phyloP scores from a whole-genome alignment of 208 protist species.

The Trypanosoma vivax region DNA sequence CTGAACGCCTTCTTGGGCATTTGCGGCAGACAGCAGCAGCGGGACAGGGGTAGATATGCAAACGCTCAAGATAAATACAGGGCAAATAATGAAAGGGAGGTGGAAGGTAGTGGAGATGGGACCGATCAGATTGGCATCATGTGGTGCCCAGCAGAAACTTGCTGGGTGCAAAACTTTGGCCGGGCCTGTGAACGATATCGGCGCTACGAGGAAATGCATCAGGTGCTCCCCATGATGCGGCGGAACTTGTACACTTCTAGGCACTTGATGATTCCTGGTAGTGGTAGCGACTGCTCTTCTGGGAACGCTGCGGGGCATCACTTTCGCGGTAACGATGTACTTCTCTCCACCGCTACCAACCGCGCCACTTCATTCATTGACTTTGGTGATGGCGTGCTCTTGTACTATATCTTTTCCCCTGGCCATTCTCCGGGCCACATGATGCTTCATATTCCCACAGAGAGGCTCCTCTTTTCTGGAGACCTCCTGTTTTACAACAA shows the following conservation, averaged over 20 bases:
- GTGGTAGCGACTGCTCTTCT: not conserved
- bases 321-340: slow-evolving; percentile 56
- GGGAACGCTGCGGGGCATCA: slow-evolving; percentile 5
- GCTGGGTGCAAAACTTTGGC: slow-evolving; percentile 75
- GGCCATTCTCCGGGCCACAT: slow-evolving; percentile 87
- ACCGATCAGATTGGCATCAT: slow-evolving; percentile 43
- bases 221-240: slow-evolving; percentile 55
- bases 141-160: slow-evolving; percentile 72
- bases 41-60: not conserved
- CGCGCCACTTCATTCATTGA: slow-evolving; percentile 74
- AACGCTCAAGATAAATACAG: slow-evolving; percentile 21
- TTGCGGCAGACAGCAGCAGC: slow-evolving; percentile 25
- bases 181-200: slow-evolving; percentile 74
- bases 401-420: slow-evolving; percentile 85
- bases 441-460: slow-evolving; percentile 78
- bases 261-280: slow-evolving; percentile 7
- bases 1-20: slow-evolving; percentile 68
- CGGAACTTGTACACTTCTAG: slow-evolving; percentile 49
- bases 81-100: not conserved
- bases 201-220: slow-evolving; percentile 53
- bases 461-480: slow-evolving; percentile 81
- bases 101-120: slow-evolving; percentile 1
- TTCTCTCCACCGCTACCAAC: slow-evolving; percentile 75
- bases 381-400: slow-evolving; percentile 60
- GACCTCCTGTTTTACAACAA: slow-evolving; percentile 82